Evolutionary conservation across 2,329 filamentous ascomycete genomes (phyloP), one percentile per base, ranked within the genome.

Genomic region (Emergomyces pasteurianus): DNA sequence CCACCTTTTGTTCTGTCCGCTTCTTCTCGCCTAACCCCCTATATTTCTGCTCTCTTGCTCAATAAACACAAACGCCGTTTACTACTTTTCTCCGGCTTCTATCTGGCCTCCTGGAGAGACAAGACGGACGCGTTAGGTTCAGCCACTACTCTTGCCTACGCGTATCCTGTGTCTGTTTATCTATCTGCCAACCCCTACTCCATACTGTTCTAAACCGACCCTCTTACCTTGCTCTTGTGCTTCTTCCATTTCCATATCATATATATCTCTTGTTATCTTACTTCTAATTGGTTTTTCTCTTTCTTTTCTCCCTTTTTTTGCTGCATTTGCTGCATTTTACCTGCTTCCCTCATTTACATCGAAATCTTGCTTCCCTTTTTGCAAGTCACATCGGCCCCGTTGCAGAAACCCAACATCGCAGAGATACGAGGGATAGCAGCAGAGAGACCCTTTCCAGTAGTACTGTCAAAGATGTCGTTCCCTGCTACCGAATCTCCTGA

Each of bases 401-500:
- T 10, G 3, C 47, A 23, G 18, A 46, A 46, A 46, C 47, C 9
- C 47, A 16, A 36, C 3, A n/a, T 21, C 26, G 28, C 28, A 36
- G 5, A 53, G 12, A 3, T 47, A n/a, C 43, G 23, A 43, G 18
- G n/a, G 18, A 21, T 23, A 21, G 7, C 42, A 21, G n/a, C 7
- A 46, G 18, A 46, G n/a, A 43, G 23, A 57, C 5, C 12, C n/a
- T 14, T 52, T 21, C 26, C 26, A 18, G 31, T 36, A 49, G 26
- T n/a, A 36, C 53, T 16, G 9, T 58, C 42, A 67, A 56, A n/a
- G 16, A 73, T 74, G 71, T 67, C 71, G 59, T 66, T 71, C 42
- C 60, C 68, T 31, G 64, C 67, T 31, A 63, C 64, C 18, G 65
- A 62, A 26, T 68, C 71, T 36, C 62, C 70, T 34, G 68, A 63